phyloP scores from a whole-genome alignment of 352 stramenopile genomes.

The Bremia lactucae region DNA sequence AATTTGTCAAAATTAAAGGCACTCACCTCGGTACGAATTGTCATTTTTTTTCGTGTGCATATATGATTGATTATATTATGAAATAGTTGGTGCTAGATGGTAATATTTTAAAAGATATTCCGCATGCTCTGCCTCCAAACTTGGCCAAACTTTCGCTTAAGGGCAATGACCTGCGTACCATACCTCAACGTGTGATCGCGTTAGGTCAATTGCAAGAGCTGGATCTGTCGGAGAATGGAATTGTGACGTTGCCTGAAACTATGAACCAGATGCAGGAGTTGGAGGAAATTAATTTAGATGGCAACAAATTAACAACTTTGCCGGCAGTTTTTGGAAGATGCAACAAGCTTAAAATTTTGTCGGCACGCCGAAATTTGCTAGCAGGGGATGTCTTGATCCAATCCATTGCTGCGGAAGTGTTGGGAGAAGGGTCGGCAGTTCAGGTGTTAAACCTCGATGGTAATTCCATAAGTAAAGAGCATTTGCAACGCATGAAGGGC shows the following conservation, averaged over 20 bases:
- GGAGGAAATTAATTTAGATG: conserved; percentile 58
- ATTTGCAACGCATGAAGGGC: conserved; percentile 68
- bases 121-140: conserved; percentile 45
- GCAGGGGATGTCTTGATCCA: conserved; percentile 19
- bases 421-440: conserved; percentile 39
- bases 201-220: conserved; percentile 56
- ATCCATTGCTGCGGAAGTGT: conserved; percentile 43
- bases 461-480: conserved; percentile 69
- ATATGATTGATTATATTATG: neutral
- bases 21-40: conserved; percentile 31
- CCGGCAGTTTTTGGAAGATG: conserved; percentile 42
- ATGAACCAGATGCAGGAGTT: conserved; percentile 40
- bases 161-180: conserved; percentile 33
- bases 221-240: conserved; percentile 50
- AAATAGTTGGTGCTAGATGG: conserved; percentile 47
- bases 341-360: conserved; percentile 63
- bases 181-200: conserved; percentile 37
- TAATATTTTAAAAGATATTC: conserved; percentile 53
- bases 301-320: conserved; percentile 37
- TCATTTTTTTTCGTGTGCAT: neutral
- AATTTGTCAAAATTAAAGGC: conserved; percentile 54
- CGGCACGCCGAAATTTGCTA: conserved; percentile 46
- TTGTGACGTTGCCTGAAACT: conserved; percentile 33
- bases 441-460: conserved; percentile 79
- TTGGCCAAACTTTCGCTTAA: conserved; percentile 71